Evolutionary conservation across 1,284 basidiomycete species (phyloP).

Genomic region (Phenoliferia sp.): DNA sequence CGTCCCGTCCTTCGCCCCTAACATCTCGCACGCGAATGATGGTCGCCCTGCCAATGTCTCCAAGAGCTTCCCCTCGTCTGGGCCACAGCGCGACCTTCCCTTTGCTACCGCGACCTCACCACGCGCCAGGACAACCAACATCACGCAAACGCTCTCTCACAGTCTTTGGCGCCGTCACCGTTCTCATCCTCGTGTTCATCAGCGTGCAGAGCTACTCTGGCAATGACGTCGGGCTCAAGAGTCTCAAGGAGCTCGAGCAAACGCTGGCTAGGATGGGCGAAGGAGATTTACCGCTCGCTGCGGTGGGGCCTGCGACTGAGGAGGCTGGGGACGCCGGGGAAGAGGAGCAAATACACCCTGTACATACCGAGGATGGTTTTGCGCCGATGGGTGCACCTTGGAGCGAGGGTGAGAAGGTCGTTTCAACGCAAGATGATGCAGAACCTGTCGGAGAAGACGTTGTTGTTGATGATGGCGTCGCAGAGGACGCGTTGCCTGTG

Average conservation of each 20-base stretch:
- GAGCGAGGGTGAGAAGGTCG: not conserved
- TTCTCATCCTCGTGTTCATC: not conserved
- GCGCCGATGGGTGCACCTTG: not conserved
- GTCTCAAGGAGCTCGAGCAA: not conserved
- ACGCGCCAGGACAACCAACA: not conserved
- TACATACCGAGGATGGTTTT: no score
- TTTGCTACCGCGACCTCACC: not conserved
- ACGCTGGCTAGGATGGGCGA: not conserved
- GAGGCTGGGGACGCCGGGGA: not conserved
- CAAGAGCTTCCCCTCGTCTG: not conserved
- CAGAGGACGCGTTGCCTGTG: not conserved
- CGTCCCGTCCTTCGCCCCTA: no score
- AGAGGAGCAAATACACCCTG: not conserved
- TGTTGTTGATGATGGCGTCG: not conserved
- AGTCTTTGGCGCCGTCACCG: not conserved
- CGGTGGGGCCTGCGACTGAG: no score
- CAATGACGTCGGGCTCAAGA: not conserved
- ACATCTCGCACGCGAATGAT: no score
- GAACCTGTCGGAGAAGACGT: not conserved
- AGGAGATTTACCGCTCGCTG: not conserved
- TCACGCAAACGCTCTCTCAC: not conserved
- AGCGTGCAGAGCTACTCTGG: not conserved
- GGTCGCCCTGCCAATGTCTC: not conserved
- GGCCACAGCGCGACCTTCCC: not conserved
- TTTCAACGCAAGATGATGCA: not conserved